Evolutionary conservation across 768 basidiomycete genomes (phyloP), one percentile per base, ranked within the genome.

Genomic region (Tylopilus vinaceipallidus): DNA sequence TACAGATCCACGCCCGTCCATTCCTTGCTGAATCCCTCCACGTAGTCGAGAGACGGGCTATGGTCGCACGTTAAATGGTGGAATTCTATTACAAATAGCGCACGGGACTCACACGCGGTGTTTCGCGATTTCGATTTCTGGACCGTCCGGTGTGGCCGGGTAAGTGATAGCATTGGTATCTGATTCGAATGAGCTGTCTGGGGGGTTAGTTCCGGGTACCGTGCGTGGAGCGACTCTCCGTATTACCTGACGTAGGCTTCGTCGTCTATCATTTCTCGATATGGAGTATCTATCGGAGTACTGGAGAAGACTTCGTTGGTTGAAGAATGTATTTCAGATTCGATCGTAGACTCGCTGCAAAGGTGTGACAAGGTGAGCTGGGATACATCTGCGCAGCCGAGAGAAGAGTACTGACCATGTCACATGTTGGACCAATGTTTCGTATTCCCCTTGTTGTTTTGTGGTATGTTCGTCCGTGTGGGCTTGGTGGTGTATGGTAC

Each of bases 31-130:
- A 30, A 37, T 27, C 33, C 45, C 3, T 53, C 54, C 29, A 53
- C 5, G 22, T 37, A 32, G 19, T 46, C 44, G 6, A 50, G 14
- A 33, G 45, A 60, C 2, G 48, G 49, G 10, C 58, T 59, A 29
- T 3, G 4, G 45, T n/a, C 4, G 14, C n/a, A n/a, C n/a, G n/a
- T n/a, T n/a, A n/a, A n/a, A n/a, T n/a, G n/a, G n/a, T n/a, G n/a
- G n/a, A n/a, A n/a, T n/a, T n/a, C n/a, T n/a, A n/a, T n/a, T n/a
- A n/a, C n/a, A n/a, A n/a, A n/a, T n/a, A n/a, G n/a, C n/a, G n/a
- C n/a, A n/a, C n/a, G n/a, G n/a, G n/a, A 44, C 58, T n/a, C 12
- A 60, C 58, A 29, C 29, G 24, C 19, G 40, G 20, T 20, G 11
- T 8, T 7, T 36, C 19, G 14, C 17, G 29, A 9, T 20, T 4